These are phyloP conservation scores for Lodderomyces jiufengensis DNA, from an alignment of 1,139 yeast species.

Conservation along the genomic window DNA sequence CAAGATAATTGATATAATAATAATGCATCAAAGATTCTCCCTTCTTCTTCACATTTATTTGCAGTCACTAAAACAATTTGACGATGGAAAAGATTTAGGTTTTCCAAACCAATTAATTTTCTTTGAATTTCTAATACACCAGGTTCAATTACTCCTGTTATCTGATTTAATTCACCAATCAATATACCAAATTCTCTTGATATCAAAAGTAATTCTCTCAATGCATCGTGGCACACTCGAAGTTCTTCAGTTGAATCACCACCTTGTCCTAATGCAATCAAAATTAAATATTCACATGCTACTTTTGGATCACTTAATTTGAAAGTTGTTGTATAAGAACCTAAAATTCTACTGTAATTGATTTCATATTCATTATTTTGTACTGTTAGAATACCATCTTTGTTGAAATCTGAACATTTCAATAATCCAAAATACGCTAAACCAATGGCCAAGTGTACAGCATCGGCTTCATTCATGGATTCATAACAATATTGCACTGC, in stretches of 20 bases:
- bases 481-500: slow-evolving; percentile 71
- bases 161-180: slow-evolving; percentile 69
- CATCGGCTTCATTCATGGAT: slow-evolving; percentile 70
- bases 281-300: slow-evolving; percentile 81
- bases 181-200: slow-evolving; percentile 81
- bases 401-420: slow-evolving; percentile 39
- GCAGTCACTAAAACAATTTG: slow-evolving; percentile 86
- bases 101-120: slow-evolving; percentile 56
- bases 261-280: slow-evolving; percentile 53
- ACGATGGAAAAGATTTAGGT: slow-evolving; percentile 44
- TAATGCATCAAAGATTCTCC: slow-evolving; percentile 82
- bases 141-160: slow-evolving; percentile 73
- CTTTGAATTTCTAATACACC: slow-evolving; percentile 84
- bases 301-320: slow-evolving; percentile 83
- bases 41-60: slow-evolving; percentile 84
- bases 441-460: slow-evolving; percentile 86
- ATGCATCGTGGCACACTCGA: slow-evolving; percentile 68
- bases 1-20: slow-evolving; percentile 83
- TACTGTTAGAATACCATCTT: slow-evolving; percentile 32
- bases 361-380: slow-evolving; percentile 41
- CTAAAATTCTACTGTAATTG: slow-evolving; percentile 58
- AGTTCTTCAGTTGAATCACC: slow-evolving; percentile 38
- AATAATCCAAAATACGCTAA: slow-evolving; percentile 73
- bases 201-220: slow-evolving; percentile 79
- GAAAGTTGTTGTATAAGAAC: slow-evolving; percentile 75